A percentile compares a stretch with the other conserved stretches of the same genome.
phyloP scores from a whole-genome alignment of 78 protist genomes.

The Speleostelium caveatum region DNA sequence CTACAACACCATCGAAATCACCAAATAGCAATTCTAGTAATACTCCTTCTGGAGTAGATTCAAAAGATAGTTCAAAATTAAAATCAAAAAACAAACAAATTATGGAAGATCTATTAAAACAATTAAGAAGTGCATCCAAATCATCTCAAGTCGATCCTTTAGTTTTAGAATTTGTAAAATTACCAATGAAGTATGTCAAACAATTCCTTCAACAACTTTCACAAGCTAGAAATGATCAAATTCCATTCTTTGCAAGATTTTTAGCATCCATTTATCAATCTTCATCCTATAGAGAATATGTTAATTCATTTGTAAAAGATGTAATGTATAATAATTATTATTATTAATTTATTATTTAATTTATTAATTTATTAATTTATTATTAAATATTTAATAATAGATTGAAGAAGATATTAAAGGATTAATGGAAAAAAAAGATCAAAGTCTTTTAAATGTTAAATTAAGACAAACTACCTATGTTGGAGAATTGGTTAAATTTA shows the following conservation, averaged over 20 bases:
- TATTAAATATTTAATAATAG: not conserved
- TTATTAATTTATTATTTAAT: no score
- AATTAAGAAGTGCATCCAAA: constrained; percentile 6
- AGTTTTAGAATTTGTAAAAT: constrained; percentile 11
- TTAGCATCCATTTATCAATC: constrained; percentile 48
- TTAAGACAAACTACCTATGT: constrained; percentile 55
- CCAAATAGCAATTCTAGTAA: not conserved
- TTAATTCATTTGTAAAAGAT: not conserved
- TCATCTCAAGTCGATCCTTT: constrained; percentile 7
- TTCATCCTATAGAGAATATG: constrained; percentile 28
- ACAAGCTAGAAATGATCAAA: constrained; percentile 41
- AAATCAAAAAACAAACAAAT: constrained; percentile 14
- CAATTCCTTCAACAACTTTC: constrained; percentile 8
- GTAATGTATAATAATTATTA: not conserved
- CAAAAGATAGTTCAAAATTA: constrained; percentile 1
- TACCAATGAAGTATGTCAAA: constrained; percentile 15
- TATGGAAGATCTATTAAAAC: constrained; percentile 38
- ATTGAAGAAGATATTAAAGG: constrained; percentile 63
- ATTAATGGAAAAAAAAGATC: constrained; percentile 63
- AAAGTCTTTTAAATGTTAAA: constrained; percentile 10
- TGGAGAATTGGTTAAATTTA: constrained; percentile 88
- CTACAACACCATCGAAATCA: constrained; percentile 8
- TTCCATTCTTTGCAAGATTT: constrained; percentile 49
- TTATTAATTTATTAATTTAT: not conserved
- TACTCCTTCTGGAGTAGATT: not conserved